Evolutionary conservation across 176 grass and related monocot genomes (phyloP), one percentile per base, ranked within the genome.

Genomic region (Musa acuminata): DNA sequence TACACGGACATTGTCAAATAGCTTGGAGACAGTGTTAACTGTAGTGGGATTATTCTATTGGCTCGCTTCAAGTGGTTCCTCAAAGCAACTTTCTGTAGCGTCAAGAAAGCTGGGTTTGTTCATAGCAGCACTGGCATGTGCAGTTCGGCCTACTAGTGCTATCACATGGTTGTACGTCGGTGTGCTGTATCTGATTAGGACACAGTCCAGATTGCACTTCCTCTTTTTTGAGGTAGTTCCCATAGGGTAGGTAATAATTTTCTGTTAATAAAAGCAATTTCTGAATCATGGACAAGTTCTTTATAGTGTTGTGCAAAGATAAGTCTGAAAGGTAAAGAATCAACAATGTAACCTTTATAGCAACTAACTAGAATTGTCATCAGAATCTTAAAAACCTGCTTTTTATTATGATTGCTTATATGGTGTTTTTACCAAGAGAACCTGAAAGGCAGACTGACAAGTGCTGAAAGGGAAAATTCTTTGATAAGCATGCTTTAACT

Each of bases 71-170:
- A 91, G 88, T 13, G 14, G 69, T 75, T 85, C 78, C 57, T 84
- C 72, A 0, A 85, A 82, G 71, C 62, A 80, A 83, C 48, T 53
- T 78, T 82, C 50, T 73, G 24, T 77, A 50, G 19, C 74, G 76
- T 78, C 95, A 78, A 91, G 95, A 82, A 93, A 91, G 85, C 10
- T 82, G 77, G 87, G 80, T 43, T 77, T 98, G 66, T 79, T 87
- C 49, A 83, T 93, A 66, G 95, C 95, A 52, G 87, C 84, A 29
- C 67, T 93, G n/a, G 75, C 95, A 77, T 93, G 95, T 50, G 88
- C 95, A 73, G 80, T 98, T 85, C 95, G 88, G 60, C 88, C 90
- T 9, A 98, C 95, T 73, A 98, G 90, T 89, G 88, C 90, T 80
- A 83, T 91, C 49, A 98, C 86, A 84, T 98, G 95, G 95, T 20